Base-by-base conservation (phyloP, 768 basidiomycete genomes). In the Mycena latifolia region DNA sequence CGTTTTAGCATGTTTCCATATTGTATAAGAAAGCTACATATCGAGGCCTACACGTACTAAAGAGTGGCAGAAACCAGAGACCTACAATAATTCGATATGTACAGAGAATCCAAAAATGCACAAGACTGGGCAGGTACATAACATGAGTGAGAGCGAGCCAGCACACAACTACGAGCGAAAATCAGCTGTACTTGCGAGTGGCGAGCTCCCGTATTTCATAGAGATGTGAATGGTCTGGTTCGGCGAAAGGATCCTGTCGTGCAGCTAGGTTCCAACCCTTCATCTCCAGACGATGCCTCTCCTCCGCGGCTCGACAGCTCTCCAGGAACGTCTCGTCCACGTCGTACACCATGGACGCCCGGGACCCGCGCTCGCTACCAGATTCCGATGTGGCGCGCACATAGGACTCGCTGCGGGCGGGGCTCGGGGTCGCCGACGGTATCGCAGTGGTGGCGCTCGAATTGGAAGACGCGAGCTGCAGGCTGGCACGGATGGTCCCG, bases 201-300 rank as follows among this genome's bases (percentile, higher is more conserved):
- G 93, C 93, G 61, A 95, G 86, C 27, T 90, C 91, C 68, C 93
- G 88, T 66, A 95, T 94, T 77, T 95, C 93, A 77, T 87, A 92
- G 37, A 95, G 82, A 72, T 87, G 84, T 41, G 86, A 85, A 63
- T 90, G 87, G 73, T 90, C 89, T 35, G 85, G 80, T 59, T 85
- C 82, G 25, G 77, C 67, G 55, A 79, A 81, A 29, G 78, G 69
- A 61, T 82, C 82, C 47, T 71, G 78, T 31, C 79, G 69, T 18
- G 82, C 70, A 17, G 76, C 68, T 20, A 80, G 71, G 73, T 78
- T 83, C 96, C 95, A 97, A 6, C 92, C 92, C 69, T 88, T 91
- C 85, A 95, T 92, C 79, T 98, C 96, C 25, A 77, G 78, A 53
- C 87, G 87, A 80, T 98, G 95, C 55, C 94, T 86, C 74, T 89